Evolutionary conservation across 2,329 filamentous ascomycete species (phyloP), one percentile per base, ranked within the genome.

Genomic region (Monosporascus sp.): DNA sequence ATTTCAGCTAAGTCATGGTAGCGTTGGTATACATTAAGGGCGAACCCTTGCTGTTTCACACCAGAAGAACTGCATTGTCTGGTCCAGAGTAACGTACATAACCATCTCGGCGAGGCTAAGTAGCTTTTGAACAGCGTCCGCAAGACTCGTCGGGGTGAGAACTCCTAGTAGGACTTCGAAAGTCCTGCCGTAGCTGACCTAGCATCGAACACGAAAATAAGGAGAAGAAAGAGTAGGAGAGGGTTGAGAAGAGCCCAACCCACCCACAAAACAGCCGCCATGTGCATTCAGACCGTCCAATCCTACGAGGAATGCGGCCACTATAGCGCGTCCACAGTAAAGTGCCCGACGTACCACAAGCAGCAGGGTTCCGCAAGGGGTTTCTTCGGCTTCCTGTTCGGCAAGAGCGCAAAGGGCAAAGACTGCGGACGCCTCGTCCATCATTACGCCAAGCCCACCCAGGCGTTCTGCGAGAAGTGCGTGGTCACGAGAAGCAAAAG

Each of bases 361-460:
- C 54, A 65, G 24, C 59, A 62, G 51, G 46, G 48, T n/a, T 52
- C 51, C n/a, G 49, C 58, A 16, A 59, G 45, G 16, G 52, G 59
- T 5, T 52, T 65, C 34, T 37, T 64, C 9, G 55, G 60, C 1
- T 43, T 55, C 34, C n/a, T 66, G 14, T 59, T 65, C 19, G 14
- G 50, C 7, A 46, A 37, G 19, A 5, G 26, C 16, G 53, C 16
- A 37, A 53, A 52, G 11, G 59, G 48, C 37, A 56, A 59, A 41
- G 16, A 64, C 43, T 67, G 64, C 49, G 63, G 62, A 3, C 57
- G 53, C 38, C 52, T 64, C 7, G 31, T 65, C 17, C 63, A 61
- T 16, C 54, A 62, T 20, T 43, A 62, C 43, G 38, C 57, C 6
- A 36, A 54, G 1, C 43, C 46, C 9, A 9, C n/a, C 3, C 38